Base-by-base conservation (phyloP, 768 basidiomycete genomes). In the Sutorius australiensis region DNA sequence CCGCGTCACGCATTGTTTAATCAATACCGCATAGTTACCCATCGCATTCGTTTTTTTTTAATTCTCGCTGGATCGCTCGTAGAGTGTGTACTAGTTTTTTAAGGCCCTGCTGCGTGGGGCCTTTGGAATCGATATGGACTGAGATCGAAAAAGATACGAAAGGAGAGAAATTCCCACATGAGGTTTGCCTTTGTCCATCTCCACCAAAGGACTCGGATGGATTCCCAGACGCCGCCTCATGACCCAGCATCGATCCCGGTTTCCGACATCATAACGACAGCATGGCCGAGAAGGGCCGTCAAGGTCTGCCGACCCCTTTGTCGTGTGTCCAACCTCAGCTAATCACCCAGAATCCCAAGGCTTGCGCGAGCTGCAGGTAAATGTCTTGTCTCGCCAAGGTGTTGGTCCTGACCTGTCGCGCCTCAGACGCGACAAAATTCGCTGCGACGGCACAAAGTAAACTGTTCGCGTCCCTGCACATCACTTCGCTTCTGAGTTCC, bases 331-430 rank as follows among this genome's bases (percentile, higher is more conserved):
- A 41, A 34, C 50, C 4, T 47, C 48, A n/a, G 11, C 59, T 67
- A 28, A 69, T 50, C 19, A 40, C 5, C 48, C 33, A 21, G 13
- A 9, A 46, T 39, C 40, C 6, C 21, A 43, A 83, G 82, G 82
- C 82, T 39, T 83, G 82, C 67, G 79, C 80, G 12, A 79, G 73
- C 46, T 83, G 82, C 76, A 81, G 82, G 82, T 69, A 54, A 45
- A 14, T 43, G 34, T 14, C 10, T 48, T 46, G 11, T 43, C 1
- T 27, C 27, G 13, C 40, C 14, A 31, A 38, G n/a, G 5, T 28
- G 12, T 16, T 37, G 6, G 21, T 41, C 14, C 34, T 59, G 8
- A 64, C 46, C 27, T 13, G 21, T 28, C 32, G 12, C 16, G 28
- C 8, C 30, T 53, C 62, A 84, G 82, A 61, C 80, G 78, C 55